Base-by-base conservation (phyloP, 1,284 basidiomycete genomes). In the Trichosporon sp. region DNA sequence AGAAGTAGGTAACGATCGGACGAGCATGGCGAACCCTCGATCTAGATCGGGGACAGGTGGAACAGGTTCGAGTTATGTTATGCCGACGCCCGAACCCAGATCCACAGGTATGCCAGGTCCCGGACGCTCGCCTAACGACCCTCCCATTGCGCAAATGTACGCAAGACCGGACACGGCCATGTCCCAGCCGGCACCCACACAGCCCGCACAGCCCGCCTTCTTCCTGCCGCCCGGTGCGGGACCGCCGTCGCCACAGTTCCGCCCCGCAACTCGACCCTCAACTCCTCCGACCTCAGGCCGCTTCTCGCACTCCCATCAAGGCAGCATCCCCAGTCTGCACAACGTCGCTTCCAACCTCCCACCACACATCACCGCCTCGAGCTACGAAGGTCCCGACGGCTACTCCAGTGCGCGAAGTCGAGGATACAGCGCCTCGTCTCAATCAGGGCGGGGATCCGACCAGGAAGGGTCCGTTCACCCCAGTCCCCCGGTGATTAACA, bases 271-370 rank as follows among this genome's bases (percentile, higher is more conserved):
- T 4, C 70, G 70, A 0, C 66, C 74, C 7, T 56, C 65, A 5
- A 35, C 65, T 26, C 69, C 64, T 8, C 59, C 59, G 32, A 63
- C 59, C 4, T 63, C 40, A 51, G 66, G 38, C 37, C 67, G 70
- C 31, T 51, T 61, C 48, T 54, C 65, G 16, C 73, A 71, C 66
- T 48, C 73, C 43, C 66, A 56, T 14, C 68, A 68, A 46, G 32
- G 46, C 31, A 70, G 73, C 63, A 26, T 73, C 6, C 74, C 21
- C 65, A 78, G 64, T 74, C 16, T 63, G 59, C 59, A 63, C 59
- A 79, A 71, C 68, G 77, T 48, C 71, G 71, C 26, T 74, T 72
- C 65, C 66, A 69, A n/a, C 46, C 73, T 48, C 72, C 75, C 61
- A 67, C 75, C 56, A 51, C 73, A 65, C 40, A 66, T 63, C 26